Conservation (phyloP, 768 basidiomycete genomes). For the Lyophyllum shimeji region DNA sequence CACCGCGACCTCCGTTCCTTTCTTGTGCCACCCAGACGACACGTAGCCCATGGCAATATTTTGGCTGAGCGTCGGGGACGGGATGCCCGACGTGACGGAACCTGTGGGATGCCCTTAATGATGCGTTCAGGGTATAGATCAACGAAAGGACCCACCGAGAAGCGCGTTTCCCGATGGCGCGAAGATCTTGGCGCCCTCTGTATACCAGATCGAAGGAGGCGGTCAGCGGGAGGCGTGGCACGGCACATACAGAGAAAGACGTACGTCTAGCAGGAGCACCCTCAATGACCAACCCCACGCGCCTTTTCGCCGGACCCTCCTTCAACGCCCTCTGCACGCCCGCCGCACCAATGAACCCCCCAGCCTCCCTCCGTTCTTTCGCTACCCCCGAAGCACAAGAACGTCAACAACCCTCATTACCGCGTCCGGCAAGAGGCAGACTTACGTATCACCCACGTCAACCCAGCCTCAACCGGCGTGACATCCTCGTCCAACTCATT, state of each 20-base stretch:
- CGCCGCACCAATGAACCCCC: constrained; percentile 78
- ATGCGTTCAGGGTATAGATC: not conserved
- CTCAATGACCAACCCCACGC: constrained; percentile 82
- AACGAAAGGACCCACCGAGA: constrained; percentile 69
- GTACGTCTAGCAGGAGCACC: constrained; percentile 85
- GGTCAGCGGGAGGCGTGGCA: not conserved
- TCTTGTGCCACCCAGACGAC: constrained; percentile 80
- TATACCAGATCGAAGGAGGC: constrained; percentile 4
- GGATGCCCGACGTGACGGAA: constrained; percentile 90
- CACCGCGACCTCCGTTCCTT: constrained; percentile 81
- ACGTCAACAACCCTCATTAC: not conserved
- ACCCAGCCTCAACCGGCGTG: constrained; percentile 86
- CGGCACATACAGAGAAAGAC: constrained; percentile 25
- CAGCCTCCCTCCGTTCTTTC: constrained; percentile 74
- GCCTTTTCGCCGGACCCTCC: constrained; percentile 71
- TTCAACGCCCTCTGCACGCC: constrained; percentile 74
- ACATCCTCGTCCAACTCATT: constrained; percentile 89
- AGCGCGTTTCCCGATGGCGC: constrained; percentile 50
- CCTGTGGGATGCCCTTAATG: too few species aligned
- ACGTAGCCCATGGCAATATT: constrained; percentile 99
- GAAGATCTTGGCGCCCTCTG: constrained; percentile 81
- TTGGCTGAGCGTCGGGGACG: constrained; percentile 83
- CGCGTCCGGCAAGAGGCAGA: not conserved
- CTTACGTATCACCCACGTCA: constrained; percentile 92
- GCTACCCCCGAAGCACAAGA: constrained; percentile 40